Conservation (phyloP, 352 stramenopile genomes). For the Phytophthora crassamura region DNA sequence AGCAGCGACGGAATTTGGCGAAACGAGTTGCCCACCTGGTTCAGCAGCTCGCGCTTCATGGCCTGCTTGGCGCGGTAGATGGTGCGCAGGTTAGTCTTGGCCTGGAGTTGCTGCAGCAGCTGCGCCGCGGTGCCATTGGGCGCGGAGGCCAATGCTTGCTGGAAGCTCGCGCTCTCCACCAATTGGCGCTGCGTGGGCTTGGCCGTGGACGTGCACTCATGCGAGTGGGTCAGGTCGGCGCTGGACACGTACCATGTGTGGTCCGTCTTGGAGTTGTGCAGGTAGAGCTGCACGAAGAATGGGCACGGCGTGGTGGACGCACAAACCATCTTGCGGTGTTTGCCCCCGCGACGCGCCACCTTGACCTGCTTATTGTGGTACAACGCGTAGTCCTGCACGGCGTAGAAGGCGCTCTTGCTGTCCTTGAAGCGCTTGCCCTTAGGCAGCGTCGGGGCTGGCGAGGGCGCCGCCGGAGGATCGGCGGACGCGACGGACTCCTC, state of each 20-base stretch:
- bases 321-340: constrained; percentile 66
- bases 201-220: constrained; percentile 48
- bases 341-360: constrained; percentile 60
- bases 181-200: constrained; percentile 70
- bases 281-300: constrained; percentile 77
- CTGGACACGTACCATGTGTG: constrained; percentile 72
- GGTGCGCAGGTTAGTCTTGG: constrained; percentile 54
- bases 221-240: constrained; percentile 47
- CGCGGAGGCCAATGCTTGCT: constrained; percentile 38
- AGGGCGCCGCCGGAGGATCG: not conserved
- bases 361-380: constrained; percentile 64
- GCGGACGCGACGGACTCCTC: not conserved
- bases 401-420: constrained; percentile 56
- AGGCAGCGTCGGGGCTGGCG: constrained; percentile 33
- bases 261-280: constrained; percentile 62
- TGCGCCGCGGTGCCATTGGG: constrained; percentile 44
- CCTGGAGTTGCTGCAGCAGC: constrained; percentile 44
- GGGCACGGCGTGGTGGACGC: constrained; percentile 43
- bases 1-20: constrained; percentile 55
- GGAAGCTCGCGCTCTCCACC: constrained; percentile 51
- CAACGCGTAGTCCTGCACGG: constrained; percentile 71
- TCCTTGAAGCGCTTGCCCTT: constrained; percentile 57
- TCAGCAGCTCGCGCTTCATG: constrained; percentile 44
- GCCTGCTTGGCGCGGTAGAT: constrained; percentile 66
- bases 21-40: constrained; percentile 44